phyloP scores from a whole-genome alignment of 106 monocot genomes.

The Chionographis japonica region DNA sequence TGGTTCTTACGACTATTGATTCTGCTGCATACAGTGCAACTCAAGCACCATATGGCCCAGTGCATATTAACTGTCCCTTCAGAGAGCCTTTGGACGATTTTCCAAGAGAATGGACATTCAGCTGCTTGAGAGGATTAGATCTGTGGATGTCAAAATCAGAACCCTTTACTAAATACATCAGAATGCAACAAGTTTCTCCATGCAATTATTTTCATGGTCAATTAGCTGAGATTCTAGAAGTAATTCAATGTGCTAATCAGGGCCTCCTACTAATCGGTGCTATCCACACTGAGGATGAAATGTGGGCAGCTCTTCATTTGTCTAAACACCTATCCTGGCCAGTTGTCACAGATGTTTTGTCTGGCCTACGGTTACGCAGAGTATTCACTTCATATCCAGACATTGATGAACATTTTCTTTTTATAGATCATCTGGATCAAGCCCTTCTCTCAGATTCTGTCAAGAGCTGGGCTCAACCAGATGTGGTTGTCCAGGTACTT shows the following conservation, averaged over 20 bases:
- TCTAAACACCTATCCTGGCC: conserved; percentile 83
- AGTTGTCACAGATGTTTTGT: conserved; percentile 69
- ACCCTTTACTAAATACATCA: conserved; percentile 78
- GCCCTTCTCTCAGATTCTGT: conserved; percentile 66
- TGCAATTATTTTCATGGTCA: conserved; percentile 12
- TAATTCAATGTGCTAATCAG: conserved; percentile 43
- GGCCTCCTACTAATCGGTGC: conserved; percentile 73
- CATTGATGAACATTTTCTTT: conserved; percentile 37
- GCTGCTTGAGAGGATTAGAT: conserved; percentile 71
- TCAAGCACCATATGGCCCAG: conserved; percentile 66
- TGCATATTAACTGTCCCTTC: conserved; percentile 87
- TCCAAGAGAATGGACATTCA: conserved; percentile 41
- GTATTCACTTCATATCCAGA: conserved; percentile 30
- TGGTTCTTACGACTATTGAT: conserved; percentile 87
- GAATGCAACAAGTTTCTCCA: conserved; percentile 17
- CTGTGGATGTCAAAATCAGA: conserved; percentile 52
- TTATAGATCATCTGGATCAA: conserved; percentile 85
- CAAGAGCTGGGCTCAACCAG: conserved; percentile 52
- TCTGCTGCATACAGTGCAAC: conserved; percentile 68
- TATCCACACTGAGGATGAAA: conserved; percentile 71
- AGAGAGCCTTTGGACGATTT: conserved; percentile 70
- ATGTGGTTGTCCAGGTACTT: conserved; percentile 81
- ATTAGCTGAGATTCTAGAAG: conserved; percentile 44
- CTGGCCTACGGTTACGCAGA: conserved; percentile 68
- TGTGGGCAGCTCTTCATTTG: conserved; percentile 65